Evolutionary conservation across 306 rosid species (phyloP), one percentile per base, ranked within the genome.

Genomic region (Vachellia pachyceras): DNA sequence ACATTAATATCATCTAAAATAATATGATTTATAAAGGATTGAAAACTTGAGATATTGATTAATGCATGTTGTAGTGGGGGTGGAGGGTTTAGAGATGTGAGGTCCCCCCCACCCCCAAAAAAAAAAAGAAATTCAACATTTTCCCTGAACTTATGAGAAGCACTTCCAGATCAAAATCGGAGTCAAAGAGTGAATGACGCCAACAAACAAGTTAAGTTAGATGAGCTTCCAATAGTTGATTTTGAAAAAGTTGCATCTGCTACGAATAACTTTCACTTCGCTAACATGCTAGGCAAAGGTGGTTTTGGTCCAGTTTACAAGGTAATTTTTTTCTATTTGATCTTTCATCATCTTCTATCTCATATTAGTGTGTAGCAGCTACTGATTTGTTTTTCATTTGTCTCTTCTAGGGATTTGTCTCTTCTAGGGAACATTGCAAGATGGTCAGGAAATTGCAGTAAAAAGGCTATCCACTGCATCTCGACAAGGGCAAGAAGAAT

Each of bases 391-490:
- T 18, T 64, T 40, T 20, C 17, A 4, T 18, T 55, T n/a, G n/a
- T n/a, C n/a, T n/a, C n/a, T n/a, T n/a, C n/a, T n/a, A n/a, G n/a
- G n/a, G n/a, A n/a, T n/a, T n/a, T n/a, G n/a, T 40, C 36, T 58
- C 72, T 50, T 20, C 1, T 20, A 80, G 85, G 88, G 88, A 42
- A 29, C 77, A 61, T 71, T 86, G 67, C 66, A 37, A 73, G 85
- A 84, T 74, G 89, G 89, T 49, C 86, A 67, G 11, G 86, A 88
- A 78, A 63, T 88, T 74, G 89, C 91, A 18, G 87, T 88, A 45
- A 88, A 88, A 83, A 85, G 84, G 52, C 78, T 88, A 18, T 67
- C 86, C 1, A 79, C 49, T 65, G 75, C 84, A 55, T 88, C 91
- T 2, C 79, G 89, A 20, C 91, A 88, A 81, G 91, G 91, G 10